Conservation (phyloP, 805 yeast genomes). For the Yarrowia divulgata region DNA sequence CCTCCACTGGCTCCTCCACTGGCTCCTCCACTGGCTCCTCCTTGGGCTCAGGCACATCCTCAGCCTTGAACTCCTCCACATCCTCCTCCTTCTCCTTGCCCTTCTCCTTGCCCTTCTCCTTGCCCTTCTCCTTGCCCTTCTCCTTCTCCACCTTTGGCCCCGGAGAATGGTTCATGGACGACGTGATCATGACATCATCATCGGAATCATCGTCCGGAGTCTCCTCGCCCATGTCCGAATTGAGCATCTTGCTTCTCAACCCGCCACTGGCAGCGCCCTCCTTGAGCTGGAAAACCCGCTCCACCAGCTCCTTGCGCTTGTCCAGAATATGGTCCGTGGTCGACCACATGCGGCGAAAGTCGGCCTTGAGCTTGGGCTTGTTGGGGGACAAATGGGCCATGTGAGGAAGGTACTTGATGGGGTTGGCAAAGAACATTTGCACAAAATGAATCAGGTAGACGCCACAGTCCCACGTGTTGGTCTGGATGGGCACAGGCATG, state of each 20-base stretch:
- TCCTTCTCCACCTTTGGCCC: neutral
- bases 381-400: slow-evolving; percentile 38
- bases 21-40: neutral
- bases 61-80: neutral
- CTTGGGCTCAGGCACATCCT: neutral
- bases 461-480: slow-evolving; percentile 93
- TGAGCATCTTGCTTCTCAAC: slow-evolving; percentile 3
- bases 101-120: neutral
- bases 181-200: slow-evolving; percentile 20
- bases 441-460: slow-evolving; percentile 75
- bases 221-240: neutral
- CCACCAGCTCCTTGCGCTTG: slow-evolving; percentile 11
- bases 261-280: neutral
- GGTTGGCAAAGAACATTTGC: slow-evolving; percentile 47
- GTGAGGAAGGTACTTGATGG: slow-evolving; percentile 44
- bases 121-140: neutral
- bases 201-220: slow-evolving; percentile 2
- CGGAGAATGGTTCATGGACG: slow-evolving; percentile 16
- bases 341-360: slow-evolving; percentile 17
- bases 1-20: neutral
- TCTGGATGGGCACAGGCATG: slow-evolving; percentile 78
- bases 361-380: slow-evolving; percentile 16
- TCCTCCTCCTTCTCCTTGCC: neutral
- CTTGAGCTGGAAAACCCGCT: slow-evolving; percentile 10
- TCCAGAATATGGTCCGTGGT: slow-evolving; percentile 5